Conservation (phyloP, 2,329 filamentous ascomycete genomes). For the Coniochaeta hoffmannii region DNA sequence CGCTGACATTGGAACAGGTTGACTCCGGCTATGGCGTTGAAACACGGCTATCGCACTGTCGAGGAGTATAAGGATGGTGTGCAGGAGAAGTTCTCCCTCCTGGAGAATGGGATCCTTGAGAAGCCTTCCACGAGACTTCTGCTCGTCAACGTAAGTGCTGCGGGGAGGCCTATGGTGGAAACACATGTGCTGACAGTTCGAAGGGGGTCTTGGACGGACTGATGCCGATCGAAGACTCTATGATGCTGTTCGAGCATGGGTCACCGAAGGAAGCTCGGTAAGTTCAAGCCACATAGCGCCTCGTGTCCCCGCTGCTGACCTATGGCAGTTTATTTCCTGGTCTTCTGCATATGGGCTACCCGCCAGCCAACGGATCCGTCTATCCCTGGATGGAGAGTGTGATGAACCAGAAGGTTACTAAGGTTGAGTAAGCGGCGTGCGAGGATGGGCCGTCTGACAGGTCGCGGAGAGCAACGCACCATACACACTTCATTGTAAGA, state of each 20-base stretch:
- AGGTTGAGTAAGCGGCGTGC: neutral
- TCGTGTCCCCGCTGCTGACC: neutral
- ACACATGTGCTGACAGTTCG: slow-evolving; percentile 26
- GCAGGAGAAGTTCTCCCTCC: slow-evolving; percentile 54
- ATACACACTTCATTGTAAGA: neutral
- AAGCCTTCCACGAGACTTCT: slow-evolving; percentile 48
- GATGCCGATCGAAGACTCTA: slow-evolving; percentile 62
- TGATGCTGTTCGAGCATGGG: slow-evolving; percentile 57
- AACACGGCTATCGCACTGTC: slow-evolving; percentile 52
- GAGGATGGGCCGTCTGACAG: neutral
- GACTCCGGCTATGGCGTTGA: slow-evolving; percentile 48
- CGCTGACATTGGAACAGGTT: slow-evolving; percentile 25
- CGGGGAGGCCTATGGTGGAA: neutral
- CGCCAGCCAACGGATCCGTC: slow-evolving; percentile 46
- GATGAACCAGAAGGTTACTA: slow-evolving; percentile 22
- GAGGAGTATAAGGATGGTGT: slow-evolving; percentile 47
- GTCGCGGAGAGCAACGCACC: neutral
- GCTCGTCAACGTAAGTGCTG: slow-evolving; percentile 47
- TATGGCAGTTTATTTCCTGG: slow-evolving; percentile 44
- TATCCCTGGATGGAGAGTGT: slow-evolving; percentile 57
- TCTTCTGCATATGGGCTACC: slow-evolving; percentile 62
- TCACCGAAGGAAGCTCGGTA: slow-evolving; percentile 54
- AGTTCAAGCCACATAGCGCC: neutral
- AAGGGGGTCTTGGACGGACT: slow-evolving; percentile 49
- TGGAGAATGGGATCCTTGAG: slow-evolving; percentile 51